A percentile compares a stretch with the other conserved stretches of the same genome.
Evolutionary conservation across 345 rosid genomes (phyloP).

Genomic region (Eucalyptus caleyi): DNA sequence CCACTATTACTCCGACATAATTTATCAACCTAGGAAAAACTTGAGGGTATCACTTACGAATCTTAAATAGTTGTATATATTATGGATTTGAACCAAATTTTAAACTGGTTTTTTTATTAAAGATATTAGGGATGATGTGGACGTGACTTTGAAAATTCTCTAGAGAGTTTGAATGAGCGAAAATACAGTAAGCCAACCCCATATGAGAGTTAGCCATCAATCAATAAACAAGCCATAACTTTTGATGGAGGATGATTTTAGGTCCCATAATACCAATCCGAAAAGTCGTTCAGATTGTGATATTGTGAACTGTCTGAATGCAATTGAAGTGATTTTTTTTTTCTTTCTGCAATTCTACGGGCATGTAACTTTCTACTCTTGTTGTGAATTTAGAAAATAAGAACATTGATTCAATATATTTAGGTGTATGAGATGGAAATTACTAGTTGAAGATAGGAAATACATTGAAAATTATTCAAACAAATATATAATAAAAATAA

Average conservation of each 20-base stretch:
- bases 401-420: too few species aligned
- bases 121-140: fast-evolving
- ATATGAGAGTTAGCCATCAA: fast-evolving
- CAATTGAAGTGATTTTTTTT: fast-evolving
- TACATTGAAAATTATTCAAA: too few species aligned
- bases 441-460: too few species aligned
- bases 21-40: fast-evolving
- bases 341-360: fast-evolving
- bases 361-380: too few species aligned
- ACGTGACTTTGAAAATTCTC: fast-evolving
- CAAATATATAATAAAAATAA: too few species aligned
- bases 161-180: fast-evolving
- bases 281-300: too few species aligned
- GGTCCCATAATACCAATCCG: fast-evolving
- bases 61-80: fast-evolving
- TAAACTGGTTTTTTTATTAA: fast-evolving
- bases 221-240: not conserved
- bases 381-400: too few species aligned
- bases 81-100: not conserved
- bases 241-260: fast-evolving
- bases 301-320: not conserved
- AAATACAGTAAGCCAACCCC: not conserved
- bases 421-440: too few species aligned
- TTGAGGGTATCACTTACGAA: too few species aligned
- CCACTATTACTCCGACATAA: not conserved